Evolutionary conservation across 2,329 filamentous ascomycete genomes (phyloP).

Genomic region (Domatiomyces catenatus): DNA sequence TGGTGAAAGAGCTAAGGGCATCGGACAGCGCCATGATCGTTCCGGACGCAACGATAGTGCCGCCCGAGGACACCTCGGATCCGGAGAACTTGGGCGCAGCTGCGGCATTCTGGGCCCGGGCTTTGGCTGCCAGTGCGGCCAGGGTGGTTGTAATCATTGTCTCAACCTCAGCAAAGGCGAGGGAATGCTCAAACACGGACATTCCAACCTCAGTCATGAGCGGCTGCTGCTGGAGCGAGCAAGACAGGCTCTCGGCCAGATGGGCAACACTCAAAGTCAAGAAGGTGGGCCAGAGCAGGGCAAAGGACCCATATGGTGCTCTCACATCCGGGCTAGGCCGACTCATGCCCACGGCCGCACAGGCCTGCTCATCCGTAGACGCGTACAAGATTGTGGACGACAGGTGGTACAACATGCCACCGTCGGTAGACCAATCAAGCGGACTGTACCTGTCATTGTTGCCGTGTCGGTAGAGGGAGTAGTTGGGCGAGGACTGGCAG

Average conservation of each 20-base stretch:
- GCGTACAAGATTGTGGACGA: slow-evolving; percentile 60
- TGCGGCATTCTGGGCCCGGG: slow-evolving; percentile 1
- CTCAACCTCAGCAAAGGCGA: slow-evolving; percentile 92
- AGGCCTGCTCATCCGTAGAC: slow-evolving; percentile 59
- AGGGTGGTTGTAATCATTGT: slow-evolving; percentile 69
- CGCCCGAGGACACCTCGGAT: slow-evolving; percentile 23
- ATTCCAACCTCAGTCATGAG: slow-evolving; percentile 80
- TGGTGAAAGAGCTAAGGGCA: slow-evolving; percentile 18
- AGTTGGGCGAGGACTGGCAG: slow-evolving; percentile 72
- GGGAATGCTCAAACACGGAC: slow-evolving; percentile 89
- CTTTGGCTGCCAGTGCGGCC: slow-evolving; percentile 39
- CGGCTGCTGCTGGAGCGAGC: slow-evolving; percentile 68
- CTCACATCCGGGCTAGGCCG: slow-evolving; percentile 36
- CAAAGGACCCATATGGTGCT: slow-evolving; percentile 60
- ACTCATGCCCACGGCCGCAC: slow-evolving; percentile 58
- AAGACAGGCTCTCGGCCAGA: slow-evolving; percentile 76
- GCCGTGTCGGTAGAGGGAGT: slow-evolving; percentile 54
- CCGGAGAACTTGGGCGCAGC: slow-evolving; percentile 29
- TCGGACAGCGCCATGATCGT: slow-evolving; percentile 23
- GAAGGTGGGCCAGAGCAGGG: slow-evolving; percentile 41
- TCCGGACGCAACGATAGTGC: slow-evolving; percentile 19
- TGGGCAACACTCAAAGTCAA: slow-evolving; percentile 51
- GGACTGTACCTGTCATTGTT: slow-evolving; percentile 48
- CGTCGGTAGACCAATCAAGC: slow-evolving; percentile 55
- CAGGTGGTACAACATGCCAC: slow-evolving; percentile 54